Base-by-base conservation (phyloP, 495 filamentous ascomycete genomes). In the Podospora pseudopauciseta region DNA sequence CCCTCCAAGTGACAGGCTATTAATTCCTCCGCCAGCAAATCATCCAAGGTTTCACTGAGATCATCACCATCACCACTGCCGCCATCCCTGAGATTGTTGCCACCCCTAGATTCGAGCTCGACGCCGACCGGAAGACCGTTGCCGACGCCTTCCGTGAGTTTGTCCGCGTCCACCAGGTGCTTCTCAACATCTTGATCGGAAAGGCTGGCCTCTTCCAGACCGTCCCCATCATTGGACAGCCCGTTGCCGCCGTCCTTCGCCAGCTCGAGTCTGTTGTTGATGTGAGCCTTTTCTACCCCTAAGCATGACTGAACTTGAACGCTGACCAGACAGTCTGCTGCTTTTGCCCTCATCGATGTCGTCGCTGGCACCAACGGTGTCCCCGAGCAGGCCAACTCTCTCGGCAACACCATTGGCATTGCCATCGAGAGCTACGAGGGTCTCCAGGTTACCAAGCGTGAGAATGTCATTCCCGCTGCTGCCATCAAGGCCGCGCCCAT, bases 151-250 rank as follows among this genome's bases (percentile, higher is more conserved):
- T 68, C 67, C 19, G 56, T 19, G 56, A 64, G 19, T 78, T 78
- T n/a, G 72, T 72, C 59, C 3, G 26, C 4, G 72, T 71, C 39
- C 68, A 74, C 67, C 66, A 75, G 66, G 65, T 58, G 5, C 73
- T 77, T 1, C 70, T 80, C 39, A 72, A 74, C 68, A 73, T 75
- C 39, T 11, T 79, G 27, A 77, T 77, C 60, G 77, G 71, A 19
- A 78, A 78, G 68, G 70, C 72, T 26, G 72, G 69, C 7, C 5
- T 78, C 28, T 34, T 77, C 34, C 23, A 23, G 4, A 1, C 23
- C 16, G 15, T 57, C n/a, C 70, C 56, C n/a, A 23, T 69, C 18
- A 27, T 65, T 9, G 65, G 62, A 4, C 4, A 5, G 23, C 61
- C 62, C 1, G 49, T 74, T 6, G 67, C 73, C 5, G 5, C 59